Evolutionary conservation across 2,329 filamentous ascomycete genomes (phyloP).

Genomic region (Claviceps fusiformis): DNA sequence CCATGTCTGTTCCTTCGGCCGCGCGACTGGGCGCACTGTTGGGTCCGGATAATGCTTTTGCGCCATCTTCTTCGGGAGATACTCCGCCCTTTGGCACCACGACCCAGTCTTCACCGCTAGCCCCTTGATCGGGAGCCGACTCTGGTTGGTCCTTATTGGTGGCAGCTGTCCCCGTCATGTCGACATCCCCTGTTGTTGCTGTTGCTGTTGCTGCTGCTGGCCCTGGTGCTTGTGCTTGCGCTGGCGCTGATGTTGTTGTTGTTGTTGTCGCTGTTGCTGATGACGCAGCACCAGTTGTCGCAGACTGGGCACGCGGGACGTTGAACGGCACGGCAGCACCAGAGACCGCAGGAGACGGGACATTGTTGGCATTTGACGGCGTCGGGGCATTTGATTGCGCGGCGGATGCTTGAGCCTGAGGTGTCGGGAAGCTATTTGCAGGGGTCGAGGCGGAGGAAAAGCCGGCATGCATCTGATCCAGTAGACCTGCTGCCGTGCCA

Average conservation of each 20-base stretch:
- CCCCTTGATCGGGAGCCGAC: slow-evolving; percentile 35
- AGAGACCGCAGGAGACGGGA: slow-evolving; percentile 29
- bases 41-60: slow-evolving; percentile 5
- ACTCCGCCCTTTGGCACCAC: slow-evolving; percentile 53
- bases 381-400: slow-evolving; percentile 44
- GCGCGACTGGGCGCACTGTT: neutral
- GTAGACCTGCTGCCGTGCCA: slow-evolving; percentile 47
- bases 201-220: slow-evolving; percentile 7
- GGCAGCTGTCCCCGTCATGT: slow-evolving; percentile 41
- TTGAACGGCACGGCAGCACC: neutral
- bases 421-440: slow-evolving; percentile 44
- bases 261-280: neutral
- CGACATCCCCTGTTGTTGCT: slow-evolving; percentile 19
- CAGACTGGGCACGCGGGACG: slow-evolving; percentile 4
- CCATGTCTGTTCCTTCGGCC: neutral
- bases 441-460: slow-evolving; percentile 48
- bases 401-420: slow-evolving; percentile 44
- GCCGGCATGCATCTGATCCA: slow-evolving; percentile 55
- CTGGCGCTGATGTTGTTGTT: neutral
- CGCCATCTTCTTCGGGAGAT: slow-evolving; percentile 22
- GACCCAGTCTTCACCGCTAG: slow-evolving; percentile 56
- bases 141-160: slow-evolving; percentile 19
- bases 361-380: slow-evolving; percentile 33
- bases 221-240: neutral
- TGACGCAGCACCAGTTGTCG: neutral